These are phyloP conservation scores for Fragaria iinumae DNA, from an alignment of 306 rosid species.

Conservation along the genomic window DNA sequence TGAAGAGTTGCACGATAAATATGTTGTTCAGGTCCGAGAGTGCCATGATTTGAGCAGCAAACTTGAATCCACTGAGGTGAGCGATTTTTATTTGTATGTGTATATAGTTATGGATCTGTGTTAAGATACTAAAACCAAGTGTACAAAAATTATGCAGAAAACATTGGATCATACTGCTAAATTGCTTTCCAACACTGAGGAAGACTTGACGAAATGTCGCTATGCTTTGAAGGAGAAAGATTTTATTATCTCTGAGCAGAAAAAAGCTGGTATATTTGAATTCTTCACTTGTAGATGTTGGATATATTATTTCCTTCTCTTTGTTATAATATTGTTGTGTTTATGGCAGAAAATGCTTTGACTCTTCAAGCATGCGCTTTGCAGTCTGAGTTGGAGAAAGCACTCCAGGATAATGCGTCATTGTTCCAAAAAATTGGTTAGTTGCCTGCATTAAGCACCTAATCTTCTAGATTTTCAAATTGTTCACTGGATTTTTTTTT, in stretches of 20 bases:
- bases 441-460: slow-evolving; percentile 11
- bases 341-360: slow-evolving; percentile 74
- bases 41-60: slow-evolving; percentile 67
- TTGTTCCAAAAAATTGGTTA: slow-evolving; percentile 80
- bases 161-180: slow-evolving; percentile 59
- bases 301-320: background rate
- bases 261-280: slow-evolving; percentile 68
- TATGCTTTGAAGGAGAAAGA: slow-evolving; percentile 67
- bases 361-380: slow-evolving; percentile 81
- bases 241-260: slow-evolving; percentile 77
- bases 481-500: background rate
- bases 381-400: slow-evolving; percentile 79
- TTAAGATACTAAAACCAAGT: slow-evolving; percentile 6
- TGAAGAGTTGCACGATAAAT: slow-evolving; percentile 71
- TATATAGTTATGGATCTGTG: background rate
- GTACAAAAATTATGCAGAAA: slow-evolving; percentile 47
- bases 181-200: slow-evolving; percentile 64
- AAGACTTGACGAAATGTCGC: slow-evolving; percentile 66
- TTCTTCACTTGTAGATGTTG: background rate
- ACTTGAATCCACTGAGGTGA: slow-evolving; percentile 83
- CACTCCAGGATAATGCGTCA: slow-evolving; percentile 67
- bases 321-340: slow-evolving; percentile 21
- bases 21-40: slow-evolving; percentile 57
- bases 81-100: slow-evolving; percentile 14
- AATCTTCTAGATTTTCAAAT: background rate